These are phyloP conservation scores for Solanum pinnatisectum DNA, from an alignment of 257 asterid species.

Conservation along the genomic window DNA sequence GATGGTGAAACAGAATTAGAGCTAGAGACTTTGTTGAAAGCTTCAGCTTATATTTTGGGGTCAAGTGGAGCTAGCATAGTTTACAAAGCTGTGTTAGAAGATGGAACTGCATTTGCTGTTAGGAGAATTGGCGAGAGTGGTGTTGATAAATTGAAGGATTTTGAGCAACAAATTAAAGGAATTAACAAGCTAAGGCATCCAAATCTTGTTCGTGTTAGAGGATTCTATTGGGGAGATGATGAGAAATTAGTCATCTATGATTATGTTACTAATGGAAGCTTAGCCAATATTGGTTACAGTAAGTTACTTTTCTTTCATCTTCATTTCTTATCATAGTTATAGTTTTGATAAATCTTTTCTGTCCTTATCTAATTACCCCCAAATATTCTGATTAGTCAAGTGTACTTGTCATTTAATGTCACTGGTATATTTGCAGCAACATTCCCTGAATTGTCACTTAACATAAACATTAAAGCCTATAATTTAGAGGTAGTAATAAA, in stretches of 20 bases:
- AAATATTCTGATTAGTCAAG: not conserved
- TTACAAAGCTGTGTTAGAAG: slow-evolving; percentile 77
- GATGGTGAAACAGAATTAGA: slow-evolving; percentile 69
- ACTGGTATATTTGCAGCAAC: not conserved
- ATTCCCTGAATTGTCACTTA: not conserved
- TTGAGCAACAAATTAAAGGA: slow-evolving; percentile 53
- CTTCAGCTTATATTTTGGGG: slow-evolving; percentile 83
- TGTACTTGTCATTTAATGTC: not conserved
- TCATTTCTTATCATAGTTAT: not conserved
- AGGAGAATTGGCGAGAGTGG: slow-evolving; percentile 78
- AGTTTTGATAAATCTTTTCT: not conserved
- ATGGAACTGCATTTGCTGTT: slow-evolving; percentile 72
- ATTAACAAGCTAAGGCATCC: slow-evolving; percentile 64
- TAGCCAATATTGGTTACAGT: slow-evolving; percentile 81
- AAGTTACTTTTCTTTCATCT: slow-evolving; percentile 18
- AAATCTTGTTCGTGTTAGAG: slow-evolving; percentile 62
- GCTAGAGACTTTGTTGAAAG: slow-evolving; percentile 58
- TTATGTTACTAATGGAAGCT: slow-evolving; percentile 77
- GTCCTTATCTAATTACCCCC: not conserved
- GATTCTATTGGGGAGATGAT: slow-evolving; percentile 83
- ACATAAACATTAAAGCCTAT: not conserved
- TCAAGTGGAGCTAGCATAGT: slow-evolving; percentile 63
- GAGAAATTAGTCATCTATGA: slow-evolving; percentile 84
- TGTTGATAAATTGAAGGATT: slow-evolving; percentile 42
- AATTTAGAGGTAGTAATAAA: not conserved